Evolutionary conservation across 768 basidiomycete genomes (phyloP).

Genomic region (Pholiota microspora): DNA sequence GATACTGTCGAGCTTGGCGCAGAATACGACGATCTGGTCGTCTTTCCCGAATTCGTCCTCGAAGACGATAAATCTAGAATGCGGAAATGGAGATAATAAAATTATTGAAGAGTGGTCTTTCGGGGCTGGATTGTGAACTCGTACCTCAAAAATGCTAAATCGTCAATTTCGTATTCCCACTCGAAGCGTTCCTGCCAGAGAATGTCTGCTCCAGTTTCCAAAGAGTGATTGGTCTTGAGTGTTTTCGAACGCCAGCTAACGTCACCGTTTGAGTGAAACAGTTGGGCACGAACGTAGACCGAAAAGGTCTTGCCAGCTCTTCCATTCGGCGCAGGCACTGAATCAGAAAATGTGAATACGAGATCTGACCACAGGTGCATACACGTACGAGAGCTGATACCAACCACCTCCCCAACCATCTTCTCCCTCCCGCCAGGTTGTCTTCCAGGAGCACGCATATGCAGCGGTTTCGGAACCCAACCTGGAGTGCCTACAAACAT

Average conservation of each 20-base stretch:
- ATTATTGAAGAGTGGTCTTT: too few species aligned
- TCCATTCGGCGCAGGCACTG: constrained; percentile 47
- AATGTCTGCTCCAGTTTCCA: constrained; percentile 34
- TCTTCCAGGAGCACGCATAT: constrained; percentile 12
- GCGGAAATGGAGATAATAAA: not conserved
- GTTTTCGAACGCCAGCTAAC: constrained; percentile 43
- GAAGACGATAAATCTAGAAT: constrained; percentile 34
- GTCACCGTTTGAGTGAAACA: constrained; percentile 38
- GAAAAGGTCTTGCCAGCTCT: constrained; percentile 35
- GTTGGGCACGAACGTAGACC: constrained; percentile 43
- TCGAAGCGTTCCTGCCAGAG: constrained; percentile 43
- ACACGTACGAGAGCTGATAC: constrained; percentile 43
- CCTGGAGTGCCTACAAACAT: constrained; percentile 57
- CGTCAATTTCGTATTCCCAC: constrained; percentile 50
- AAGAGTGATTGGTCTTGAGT: constrained; percentile 31
- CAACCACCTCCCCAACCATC: constrained; percentile 30
- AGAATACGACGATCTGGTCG: constrained; percentile 48
- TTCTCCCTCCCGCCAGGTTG: constrained; percentile 8
- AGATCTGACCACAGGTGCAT: not conserved
- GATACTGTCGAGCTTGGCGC: constrained; percentile 47
- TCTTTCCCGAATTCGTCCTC: constrained; percentile 44
- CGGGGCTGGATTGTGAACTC: constrained; percentile 16
- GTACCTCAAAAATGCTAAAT: constrained; percentile 52
- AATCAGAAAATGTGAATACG: not conserved
- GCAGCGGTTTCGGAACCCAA: constrained; percentile 51